Evolutionary conservation across 2,329 filamentous ascomycete species (phyloP), one percentile per base, ranked within the genome.

Genomic region (Trichoderma oligosporum): DNA sequence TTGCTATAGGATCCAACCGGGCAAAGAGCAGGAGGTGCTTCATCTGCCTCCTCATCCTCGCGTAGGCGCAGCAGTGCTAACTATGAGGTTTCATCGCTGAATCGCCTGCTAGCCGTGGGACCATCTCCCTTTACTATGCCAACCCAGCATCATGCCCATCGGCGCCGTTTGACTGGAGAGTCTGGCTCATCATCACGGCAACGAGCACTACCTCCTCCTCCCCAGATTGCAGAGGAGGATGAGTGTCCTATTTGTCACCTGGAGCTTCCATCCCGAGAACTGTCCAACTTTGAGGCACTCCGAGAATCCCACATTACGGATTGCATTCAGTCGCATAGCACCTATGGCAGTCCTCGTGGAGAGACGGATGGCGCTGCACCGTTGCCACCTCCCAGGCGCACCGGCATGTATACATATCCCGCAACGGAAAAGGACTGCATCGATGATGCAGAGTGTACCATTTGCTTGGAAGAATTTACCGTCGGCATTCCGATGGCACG

Each of bases 231-330:
- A 5, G 89, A 92, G 68, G 88, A 91, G 66, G 88, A 92, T 67
- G 86, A 90, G 65, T 93, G 89, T 61, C 88, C 88, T 0, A 81
- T 92, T 42, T 93, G 89, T 64, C 87, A 89, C 65, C 73, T 77
- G 35, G 87, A 91, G 70, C 77, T 91, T 3, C 87, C 88, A 0
- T 79, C 82, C 2, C 75, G 76, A 16, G 70, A 68, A 4, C 73
- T 85, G 2, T 69, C 77, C 2, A 77, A 84, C 60, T 82, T 74
- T 56, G 82, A 86, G 64, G 62, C 69, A 3, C 72, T 81, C 11
- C 78, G 84, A 29, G 82, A 84, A 64, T 69, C 74, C 27, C 84
- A 87, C 63, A 84, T 87, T 58, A 77, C 74, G 27, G 68, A 70
- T 7, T 87, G 84, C 65, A 83, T 87, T 59, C 72, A 71, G 31